phyloP scores from a whole-genome alignment of 345 rosid genomes.

The Populus ilicifolia region DNA sequence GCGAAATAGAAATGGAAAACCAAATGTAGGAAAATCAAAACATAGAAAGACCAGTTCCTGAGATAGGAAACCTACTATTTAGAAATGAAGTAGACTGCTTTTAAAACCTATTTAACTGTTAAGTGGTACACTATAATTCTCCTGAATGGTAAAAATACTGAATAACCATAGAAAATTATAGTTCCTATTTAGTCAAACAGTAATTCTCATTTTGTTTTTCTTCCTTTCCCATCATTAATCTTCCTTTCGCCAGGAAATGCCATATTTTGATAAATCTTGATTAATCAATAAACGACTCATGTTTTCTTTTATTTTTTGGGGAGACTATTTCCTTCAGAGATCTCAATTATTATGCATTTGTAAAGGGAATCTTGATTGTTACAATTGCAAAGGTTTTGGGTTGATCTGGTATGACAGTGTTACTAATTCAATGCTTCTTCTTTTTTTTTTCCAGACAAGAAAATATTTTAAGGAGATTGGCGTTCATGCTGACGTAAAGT shows the following conservation, averaged over 20 bases:
- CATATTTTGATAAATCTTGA: not conserved
- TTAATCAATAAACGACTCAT: not conserved
- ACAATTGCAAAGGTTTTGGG: not conserved
- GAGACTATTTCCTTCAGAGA: not conserved
- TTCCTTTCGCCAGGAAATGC: not conserved
- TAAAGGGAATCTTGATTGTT: no score
- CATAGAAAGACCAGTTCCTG: no score
- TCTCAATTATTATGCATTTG: not conserved
- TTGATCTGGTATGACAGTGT: not conserved
- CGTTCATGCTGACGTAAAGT: slow-evolving; percentile 74
- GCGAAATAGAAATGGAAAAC: no score
- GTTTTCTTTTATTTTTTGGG: not conserved
- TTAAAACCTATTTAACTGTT: no score
- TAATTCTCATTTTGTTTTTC: no score
- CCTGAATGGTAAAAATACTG: no score
- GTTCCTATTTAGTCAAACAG: no score
- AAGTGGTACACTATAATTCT: no score
- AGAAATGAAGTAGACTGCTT: no score
- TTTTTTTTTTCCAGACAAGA: slow-evolving; percentile 48
- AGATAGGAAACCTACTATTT: no score
- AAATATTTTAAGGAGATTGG: slow-evolving; percentile 67
- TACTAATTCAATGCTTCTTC: not conserved
- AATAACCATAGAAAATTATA: no score
- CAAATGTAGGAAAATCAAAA: no score
- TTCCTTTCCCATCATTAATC: not conserved